These are phyloP conservation scores for Stenocarpella maydis DNA, from an alignment of 2,329 filamentous ascomycete genomes.

Conservation along the genomic window DNA sequence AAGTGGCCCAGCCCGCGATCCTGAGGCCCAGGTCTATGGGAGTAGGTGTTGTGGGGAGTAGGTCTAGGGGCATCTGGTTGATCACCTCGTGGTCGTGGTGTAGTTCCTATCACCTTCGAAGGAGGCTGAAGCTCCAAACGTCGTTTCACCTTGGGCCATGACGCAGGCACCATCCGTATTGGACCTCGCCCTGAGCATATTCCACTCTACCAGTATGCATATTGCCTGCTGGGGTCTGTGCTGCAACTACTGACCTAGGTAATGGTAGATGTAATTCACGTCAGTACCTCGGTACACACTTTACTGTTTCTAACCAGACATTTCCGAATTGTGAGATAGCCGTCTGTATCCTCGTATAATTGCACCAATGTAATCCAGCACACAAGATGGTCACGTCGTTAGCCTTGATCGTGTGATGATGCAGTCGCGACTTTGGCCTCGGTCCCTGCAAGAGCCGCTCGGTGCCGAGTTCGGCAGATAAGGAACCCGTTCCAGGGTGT, in stretches of 20 bases:
- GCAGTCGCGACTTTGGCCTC: neutral
- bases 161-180: neutral
- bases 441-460: neutral
- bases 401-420: too few species aligned
- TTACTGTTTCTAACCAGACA: too few species aligned
- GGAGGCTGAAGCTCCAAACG: neutral
- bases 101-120: neutral
- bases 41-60: too few species aligned
- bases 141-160: slow-evolving; percentile 22
- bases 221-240: neutral
- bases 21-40: neutral
- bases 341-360: too few species aligned
- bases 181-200: slow-evolving; percentile 10
- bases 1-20: slow-evolving; percentile 4
- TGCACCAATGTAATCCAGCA: too few species aligned
- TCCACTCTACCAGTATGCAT: neutral
- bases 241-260: neutral
- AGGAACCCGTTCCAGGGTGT: slow-evolving; percentile 22
- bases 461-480: slow-evolving; percentile 21
- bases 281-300: too few species aligned
- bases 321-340: neutral
- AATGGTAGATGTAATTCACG: neutral
- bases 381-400: too few species aligned
- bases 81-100: neutral
- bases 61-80: too few species aligned